Base-by-base conservation (phyloP, 192 early-diverging fungal species). In the Coemansia biformis region DNA sequence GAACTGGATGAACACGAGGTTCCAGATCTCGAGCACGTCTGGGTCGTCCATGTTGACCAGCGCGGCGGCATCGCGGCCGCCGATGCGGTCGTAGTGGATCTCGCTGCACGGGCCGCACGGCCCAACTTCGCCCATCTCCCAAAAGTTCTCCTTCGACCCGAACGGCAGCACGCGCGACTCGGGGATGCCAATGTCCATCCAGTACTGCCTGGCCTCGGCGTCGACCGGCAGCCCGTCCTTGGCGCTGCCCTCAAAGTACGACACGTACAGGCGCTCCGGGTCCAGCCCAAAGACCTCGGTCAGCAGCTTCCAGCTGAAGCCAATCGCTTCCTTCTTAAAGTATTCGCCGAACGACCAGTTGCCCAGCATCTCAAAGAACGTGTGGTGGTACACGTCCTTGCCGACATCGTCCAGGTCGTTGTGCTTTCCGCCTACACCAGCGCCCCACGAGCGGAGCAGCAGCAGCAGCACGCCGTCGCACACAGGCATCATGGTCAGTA, bases 321-420 rank as follows among this genome's bases (percentile, higher is more conserved):
- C 75, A 46, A 95, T 90, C 16, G 92, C 95, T 57, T 93, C 93
- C 75, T 83, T 84, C 84, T 98, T 98, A 74, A 98, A 98, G 75
- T 98, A 96, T 60, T 98, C 89, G 50, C 95, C 92, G 70, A 98
- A 98, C n/a, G 92, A 96, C 95, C 95, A 98, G 83, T 98, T 98
- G 50, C 95, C 95, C 67, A 98, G 78, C 95, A 98, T 98, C 73
- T 98, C 95, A 78, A 98, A 98, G 80, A 96, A 98, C 33, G 95
- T 98, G 71, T 98, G 95, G 78, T 98, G 95, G 70, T 98, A 98
- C 6, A 87, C 87, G 63, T 98, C 95, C 62, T 88, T 92, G 48
- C 95, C 95, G 18, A 98, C 95, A 73, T 98, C 95, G 44, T 98
- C 95, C 43, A 98, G 79, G 77, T 98, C 95, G 62, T 98, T 98